A percentile compares a stretch with the other conserved stretches of the same genome.
Conservation (phyloP, 2,329 filamentous ascomycete genomes). For the Fusarium papillatum region DNA sequence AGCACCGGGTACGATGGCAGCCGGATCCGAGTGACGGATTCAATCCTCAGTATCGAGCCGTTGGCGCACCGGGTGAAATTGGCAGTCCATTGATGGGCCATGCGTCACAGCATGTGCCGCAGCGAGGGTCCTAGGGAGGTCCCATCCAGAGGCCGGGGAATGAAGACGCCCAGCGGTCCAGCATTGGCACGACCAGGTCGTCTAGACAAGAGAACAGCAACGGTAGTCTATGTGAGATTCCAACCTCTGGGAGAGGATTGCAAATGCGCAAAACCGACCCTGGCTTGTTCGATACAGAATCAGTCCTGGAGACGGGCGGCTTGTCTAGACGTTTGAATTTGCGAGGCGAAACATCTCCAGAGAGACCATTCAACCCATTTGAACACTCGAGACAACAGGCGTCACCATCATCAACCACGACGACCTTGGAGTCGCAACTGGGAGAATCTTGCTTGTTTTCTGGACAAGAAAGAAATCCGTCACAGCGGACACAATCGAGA, state of each 20-base stretch:
- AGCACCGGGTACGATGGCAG: conserved; percentile 66
- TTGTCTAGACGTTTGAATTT: not conserved
- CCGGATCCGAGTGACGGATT: conserved; percentile 62
- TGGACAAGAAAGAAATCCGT: conserved; percentile 1
- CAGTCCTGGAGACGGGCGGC: not conserved
- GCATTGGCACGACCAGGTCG: not conserved
- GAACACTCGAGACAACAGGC: not conserved
- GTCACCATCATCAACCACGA: not conserved
- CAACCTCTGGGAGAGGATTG: not conserved
- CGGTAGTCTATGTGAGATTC: not conserved
- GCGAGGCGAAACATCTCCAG: not conserved
- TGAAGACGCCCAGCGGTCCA: conserved; percentile 13
- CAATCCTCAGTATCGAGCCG: conserved; percentile 56
- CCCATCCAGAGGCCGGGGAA: conserved; percentile 19
- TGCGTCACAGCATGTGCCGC: conserved; percentile 48
- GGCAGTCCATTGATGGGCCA: conserved; percentile 73
- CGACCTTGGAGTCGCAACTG: not conserved
- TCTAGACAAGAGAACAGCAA: not conserved
- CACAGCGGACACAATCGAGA: not conserved
- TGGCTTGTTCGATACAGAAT: not conserved
- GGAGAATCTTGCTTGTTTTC: not conserved
- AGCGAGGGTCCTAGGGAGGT: conserved; percentile 47
- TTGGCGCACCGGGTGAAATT: conserved; percentile 76
- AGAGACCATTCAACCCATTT: not conserved
- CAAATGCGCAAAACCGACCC: not conserved